Base-by-base conservation (phyloP, 345 rosid species). In the Chamaenerion angustifolium region DNA sequence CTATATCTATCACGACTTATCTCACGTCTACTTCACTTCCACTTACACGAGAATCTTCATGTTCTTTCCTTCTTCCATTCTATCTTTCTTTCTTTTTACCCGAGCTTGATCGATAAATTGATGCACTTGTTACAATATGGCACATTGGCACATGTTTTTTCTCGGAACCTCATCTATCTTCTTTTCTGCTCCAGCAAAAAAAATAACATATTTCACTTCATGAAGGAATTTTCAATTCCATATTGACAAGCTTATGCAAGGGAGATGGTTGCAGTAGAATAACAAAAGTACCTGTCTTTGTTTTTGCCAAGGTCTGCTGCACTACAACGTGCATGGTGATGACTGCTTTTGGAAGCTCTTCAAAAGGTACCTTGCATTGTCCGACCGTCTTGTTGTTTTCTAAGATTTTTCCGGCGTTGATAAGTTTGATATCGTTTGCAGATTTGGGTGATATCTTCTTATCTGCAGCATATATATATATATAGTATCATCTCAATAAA, bases 251-350 rank as follows among this genome's bases (percentile, higher is more conserved):
- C 4, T 21, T 21, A 21, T 45, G 14, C 53, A 3, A 43, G 37
- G 45, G 56, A 16, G 48, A 59, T 8, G 44, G 8, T n/a, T 16
- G 1, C 42, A n/a, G 40, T 11, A 23, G 15, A 31, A 43, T 3
- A 19, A 21, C 1, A 54, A 14, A 61, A 43, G 14, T 73, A 83
- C 88, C 94, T 71, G 96, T 59, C 72, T 83, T 90, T 16, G 83
- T 63, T 69, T 86, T 86, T 1, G 79, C 62, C 48, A 76, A 49
- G 57, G 94, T 68, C 45, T 80, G 88, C 70, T 86, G 96, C 67
- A 83, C 95, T 5, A 86, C 95, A 52, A 90, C 96, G 55, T 90
- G 98, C 98, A 90, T 90, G 58, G 86, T 86, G 51, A 86, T 83
- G 51, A 76, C 77, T 13, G 75, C 82, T 45, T 66, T 72, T 9